phyloP scores from a whole-genome alignment of 116 monocot species.

The Phalaenopsis hybrid region DNA sequence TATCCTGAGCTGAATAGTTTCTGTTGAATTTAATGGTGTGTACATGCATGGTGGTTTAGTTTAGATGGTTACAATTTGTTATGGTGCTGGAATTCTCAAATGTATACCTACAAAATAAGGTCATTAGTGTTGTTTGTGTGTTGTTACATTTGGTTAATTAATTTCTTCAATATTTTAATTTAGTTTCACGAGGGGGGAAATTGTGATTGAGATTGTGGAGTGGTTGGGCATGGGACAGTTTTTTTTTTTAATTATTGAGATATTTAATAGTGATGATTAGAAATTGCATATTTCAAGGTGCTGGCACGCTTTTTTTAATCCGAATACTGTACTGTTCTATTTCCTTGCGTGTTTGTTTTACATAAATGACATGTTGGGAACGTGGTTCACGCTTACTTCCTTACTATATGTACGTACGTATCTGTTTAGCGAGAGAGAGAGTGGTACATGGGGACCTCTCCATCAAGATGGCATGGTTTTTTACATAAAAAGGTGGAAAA shows the following conservation, averaged over 20 bases:
- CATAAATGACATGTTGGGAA: too few species aligned
- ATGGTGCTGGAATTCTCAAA: background rate
- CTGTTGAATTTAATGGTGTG: background rate
- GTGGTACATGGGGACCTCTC: too few species aligned
- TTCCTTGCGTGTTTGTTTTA: too few species aligned
- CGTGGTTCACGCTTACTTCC: too few species aligned
- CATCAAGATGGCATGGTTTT: too few species aligned
- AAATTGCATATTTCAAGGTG: too few species aligned
- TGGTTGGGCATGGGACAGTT: background rate
- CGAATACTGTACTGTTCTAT: too few species aligned
- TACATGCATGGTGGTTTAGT: conserved; percentile 12
- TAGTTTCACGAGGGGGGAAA: background rate
- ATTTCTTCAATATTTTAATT: background rate
- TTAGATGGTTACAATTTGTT: conserved; percentile 6
- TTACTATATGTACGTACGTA: too few species aligned
- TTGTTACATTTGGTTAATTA: background rate
- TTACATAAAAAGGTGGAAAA: too few species aligned
- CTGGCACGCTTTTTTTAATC: too few species aligned
- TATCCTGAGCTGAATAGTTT: background rate
- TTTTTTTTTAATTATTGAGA: background rate
- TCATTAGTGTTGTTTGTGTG: background rate
- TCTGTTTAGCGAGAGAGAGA: too few species aligned
- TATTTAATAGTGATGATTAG: too few species aligned
- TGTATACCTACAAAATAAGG: conserved; percentile 2
- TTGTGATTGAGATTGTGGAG: background rate